Evolutionary conservation across 2,329 filamentous ascomycete genomes (phyloP).

Genomic region (Diaporthe citri): DNA sequence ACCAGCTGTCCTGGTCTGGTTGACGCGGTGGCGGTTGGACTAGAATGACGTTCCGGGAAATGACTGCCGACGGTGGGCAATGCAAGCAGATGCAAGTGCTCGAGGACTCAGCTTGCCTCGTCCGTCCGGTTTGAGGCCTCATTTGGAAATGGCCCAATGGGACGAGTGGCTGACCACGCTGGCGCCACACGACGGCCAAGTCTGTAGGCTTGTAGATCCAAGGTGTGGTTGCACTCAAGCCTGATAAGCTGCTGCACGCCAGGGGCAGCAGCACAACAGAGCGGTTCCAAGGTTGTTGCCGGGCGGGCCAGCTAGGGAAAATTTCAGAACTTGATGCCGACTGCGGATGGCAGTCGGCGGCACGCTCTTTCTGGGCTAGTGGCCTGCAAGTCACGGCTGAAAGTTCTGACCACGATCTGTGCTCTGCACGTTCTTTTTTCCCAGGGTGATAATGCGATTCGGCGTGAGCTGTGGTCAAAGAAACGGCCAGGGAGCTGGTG

Average conservation of each 20-base stretch:
- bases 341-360: conserved; percentile 18
- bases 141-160: conserved; percentile 30
- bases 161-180: conserved; percentile 27
- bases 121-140: conserved; percentile 30
- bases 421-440: not conserved
- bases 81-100: conserved; percentile 21
- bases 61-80: conserved; percentile 25
- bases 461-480: conserved; percentile 13
- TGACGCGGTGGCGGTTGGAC: not conserved
- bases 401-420: conserved; percentile 24
- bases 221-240: conserved; percentile 21
- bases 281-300: conserved; percentile 2
- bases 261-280: conserved; percentile 5
- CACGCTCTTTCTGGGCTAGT: conserved; percentile 18
- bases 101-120: conserved; percentile 23
- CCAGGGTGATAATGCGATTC: not conserved
- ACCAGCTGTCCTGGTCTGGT: not conserved
- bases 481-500: not conserved
- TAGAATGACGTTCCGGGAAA: conserved; percentile 10
- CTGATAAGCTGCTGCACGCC: conserved; percentile 4
- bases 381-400: not conserved
- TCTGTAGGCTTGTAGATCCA: not conserved
- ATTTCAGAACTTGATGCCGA: conserved; percentile 11
- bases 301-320: not conserved
- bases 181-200: conserved; percentile 14